phyloP scores from a whole-genome alignment of 2,329 filamentous ascomycete genomes.

The Diaporthe sp. region DNA sequence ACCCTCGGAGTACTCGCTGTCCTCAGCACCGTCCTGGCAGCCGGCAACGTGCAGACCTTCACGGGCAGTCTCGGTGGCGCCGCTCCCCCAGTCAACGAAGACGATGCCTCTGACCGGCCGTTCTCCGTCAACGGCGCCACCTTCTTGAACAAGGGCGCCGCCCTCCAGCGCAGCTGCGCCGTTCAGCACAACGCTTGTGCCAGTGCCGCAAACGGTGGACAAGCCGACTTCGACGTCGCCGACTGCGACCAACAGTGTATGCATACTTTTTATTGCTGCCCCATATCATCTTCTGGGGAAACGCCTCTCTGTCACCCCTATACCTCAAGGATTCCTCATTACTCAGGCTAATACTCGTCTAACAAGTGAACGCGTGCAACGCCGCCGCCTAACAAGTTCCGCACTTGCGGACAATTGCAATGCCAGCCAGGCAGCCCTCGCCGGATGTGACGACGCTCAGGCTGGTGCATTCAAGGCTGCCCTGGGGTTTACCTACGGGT shows the following conservation, averaged over 20 bases:
- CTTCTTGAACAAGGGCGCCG: slow-evolving; percentile 63
- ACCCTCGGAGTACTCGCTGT: background rate
- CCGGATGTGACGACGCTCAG: slow-evolving; percentile 52
- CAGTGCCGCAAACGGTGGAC: slow-evolving; percentile 61
- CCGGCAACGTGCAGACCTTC: slow-evolving; percentile 60
- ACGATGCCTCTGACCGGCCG: slow-evolving; percentile 53
- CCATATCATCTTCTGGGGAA: background rate
- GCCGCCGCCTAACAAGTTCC: slow-evolving; percentile 36
- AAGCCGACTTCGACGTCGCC: slow-evolving; percentile 50
- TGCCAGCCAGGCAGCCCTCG: slow-evolving; percentile 49
- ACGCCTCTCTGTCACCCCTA: background rate
- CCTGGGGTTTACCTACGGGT: slow-evolving; percentile 49
- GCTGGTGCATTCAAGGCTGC: slow-evolving; percentile 56
- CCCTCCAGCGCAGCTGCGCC: slow-evolving; percentile 62
- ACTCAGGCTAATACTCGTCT: background rate
- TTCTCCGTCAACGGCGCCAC: slow-evolving; percentile 69
- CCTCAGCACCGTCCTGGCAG: background rate
- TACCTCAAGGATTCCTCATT: too few species aligned
- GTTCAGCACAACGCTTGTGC: slow-evolving; percentile 65
- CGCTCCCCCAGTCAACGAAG: slow-evolving; percentile 56
- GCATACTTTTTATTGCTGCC: background rate
- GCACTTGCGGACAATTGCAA: slow-evolving; percentile 52
- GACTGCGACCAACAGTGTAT: slow-evolving; percentile 59
- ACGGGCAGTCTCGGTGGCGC: slow-evolving; percentile 58
- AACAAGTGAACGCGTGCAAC: slow-evolving; percentile 52